Conservation (phyloP, 805 yeast species). For the Ogataea pilisensis region DNA sequence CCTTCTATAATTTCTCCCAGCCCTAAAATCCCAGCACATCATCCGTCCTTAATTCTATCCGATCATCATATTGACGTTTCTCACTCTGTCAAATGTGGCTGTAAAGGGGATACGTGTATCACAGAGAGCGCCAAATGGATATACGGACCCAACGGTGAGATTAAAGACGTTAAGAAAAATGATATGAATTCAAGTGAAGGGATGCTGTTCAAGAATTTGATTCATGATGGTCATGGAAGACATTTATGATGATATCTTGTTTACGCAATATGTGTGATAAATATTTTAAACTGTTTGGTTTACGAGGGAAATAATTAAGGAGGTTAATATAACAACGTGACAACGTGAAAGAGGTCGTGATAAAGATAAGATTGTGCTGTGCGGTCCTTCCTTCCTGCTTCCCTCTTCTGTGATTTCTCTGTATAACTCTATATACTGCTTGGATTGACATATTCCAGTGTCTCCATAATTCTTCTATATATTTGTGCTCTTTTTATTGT, state of each 20-base stretch:
- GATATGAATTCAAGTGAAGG: slow-evolving; percentile 29
- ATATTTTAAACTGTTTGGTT: too few species aligned
- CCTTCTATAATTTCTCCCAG: slow-evolving; percentile 14
- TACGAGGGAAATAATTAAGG: too few species aligned
- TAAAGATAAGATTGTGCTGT: too few species aligned
- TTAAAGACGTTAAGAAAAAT: slow-evolving; percentile 15
- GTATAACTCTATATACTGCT: too few species aligned
- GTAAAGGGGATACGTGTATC: slow-evolving; percentile 32
- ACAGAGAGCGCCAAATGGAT: slow-evolving; percentile 33
- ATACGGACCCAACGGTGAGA: slow-evolving; percentile 33
- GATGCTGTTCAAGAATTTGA: slow-evolving; percentile 24
- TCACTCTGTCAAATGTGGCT: slow-evolving; percentile 30
- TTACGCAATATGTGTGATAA: too few species aligned
- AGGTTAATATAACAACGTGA: too few species aligned
- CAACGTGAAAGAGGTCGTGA: too few species aligned
- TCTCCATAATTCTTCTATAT: too few species aligned
- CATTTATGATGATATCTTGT: slow-evolving; percentile 7
- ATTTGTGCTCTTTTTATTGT: too few species aligned
- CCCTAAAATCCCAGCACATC: slow-evolving; percentile 30
- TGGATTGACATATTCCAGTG: too few species aligned
- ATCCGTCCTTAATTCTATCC: slow-evolving; percentile 33
- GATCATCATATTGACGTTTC: slow-evolving; percentile 28
- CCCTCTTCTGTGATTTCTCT: too few species aligned
- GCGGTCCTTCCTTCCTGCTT: too few species aligned
- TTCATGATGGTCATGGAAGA: slow-evolving; percentile 18